Evolutionary conservation across 805 yeast genomes (phyloP), one percentile per base, ranked within the genome.

Genomic region (Yarrowia porcina): DNA sequence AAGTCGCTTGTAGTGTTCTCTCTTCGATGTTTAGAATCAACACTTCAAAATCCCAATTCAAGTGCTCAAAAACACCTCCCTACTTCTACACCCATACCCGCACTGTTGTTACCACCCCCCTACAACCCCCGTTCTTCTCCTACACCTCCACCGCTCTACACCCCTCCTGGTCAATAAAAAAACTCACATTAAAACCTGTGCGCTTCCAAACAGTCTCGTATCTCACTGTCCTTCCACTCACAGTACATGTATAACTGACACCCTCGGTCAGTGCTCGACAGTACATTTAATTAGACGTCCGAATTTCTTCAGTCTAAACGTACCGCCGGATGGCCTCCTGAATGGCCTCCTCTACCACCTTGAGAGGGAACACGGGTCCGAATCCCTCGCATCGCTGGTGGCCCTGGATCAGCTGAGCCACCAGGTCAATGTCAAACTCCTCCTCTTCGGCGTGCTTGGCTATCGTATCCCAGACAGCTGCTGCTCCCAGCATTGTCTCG

Each of bases 381-480:
- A 77, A 80, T 1, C 92, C 94, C 71, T 89, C 93, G 70, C 96
- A 90, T 38, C 76, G 79, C 71, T 89, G 96, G 33, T 80, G 72
- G 1, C 94, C 96, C 69, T 79, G 82, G 61, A 90, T 76, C 27
- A 44, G 54, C 12, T 32, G 23, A 1, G 52, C 52, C 2, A 59
- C 63, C 2, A 44, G 44, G n/a, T 59, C 63, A 18, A 88, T 69
- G 9, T 80, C 80, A 21, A 65, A 61, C 30, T 57, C 56, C 15
- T 67, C 66, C 27, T 66, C 64, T 21, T 41, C 64, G n/a, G 77
- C 73, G 42, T 77, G 78, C 63, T 79, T 82, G 66, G 80, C 74
- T 50, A 90, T 73, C 70, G 87, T 87, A 71, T 90, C 93, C 96
- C 96, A 90, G 2, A 89, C 86, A 1, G 93, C 94, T 18, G 89